phyloP scores from a whole-genome alignment of 305 asterid genomes.

The Fraxinus angustifolia region DNA sequence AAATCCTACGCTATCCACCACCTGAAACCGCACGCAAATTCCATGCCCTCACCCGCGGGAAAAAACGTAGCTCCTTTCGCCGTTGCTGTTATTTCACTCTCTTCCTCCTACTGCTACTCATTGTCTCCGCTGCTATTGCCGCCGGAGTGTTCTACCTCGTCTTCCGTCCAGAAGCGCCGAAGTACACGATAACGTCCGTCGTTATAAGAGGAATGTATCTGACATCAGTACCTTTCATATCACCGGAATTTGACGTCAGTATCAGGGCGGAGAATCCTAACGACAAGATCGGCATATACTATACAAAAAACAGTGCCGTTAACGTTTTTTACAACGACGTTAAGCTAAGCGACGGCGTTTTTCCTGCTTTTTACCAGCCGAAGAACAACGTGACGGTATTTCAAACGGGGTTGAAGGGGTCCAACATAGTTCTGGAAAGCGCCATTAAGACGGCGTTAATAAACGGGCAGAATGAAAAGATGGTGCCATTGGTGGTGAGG shows the following conservation, averaged over 20 bases:
- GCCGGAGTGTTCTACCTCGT: conserved; percentile 53
- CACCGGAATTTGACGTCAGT: conserved; percentile 49
- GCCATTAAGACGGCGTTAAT: conserved; percentile 29
- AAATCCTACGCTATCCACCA: conserved; percentile 36
- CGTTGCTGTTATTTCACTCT: conserved; percentile 46
- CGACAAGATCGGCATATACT: conserved; percentile 44
- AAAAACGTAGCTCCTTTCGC: conserved; percentile 46
- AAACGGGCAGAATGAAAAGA: conserved; percentile 25
- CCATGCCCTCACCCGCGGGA: conserved; percentile 34
- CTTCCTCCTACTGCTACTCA: conserved; percentile 34
- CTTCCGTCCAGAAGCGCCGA: conserved; percentile 49
- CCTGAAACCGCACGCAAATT: conserved; percentile 38
- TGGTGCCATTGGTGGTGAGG: conserved; percentile 40
- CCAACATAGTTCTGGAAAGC: conserved; percentile 30
- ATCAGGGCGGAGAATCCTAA: conserved; percentile 47
- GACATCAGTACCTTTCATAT: conserved; percentile 37
- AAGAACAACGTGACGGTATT: conserved; percentile 45
- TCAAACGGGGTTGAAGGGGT: conserved; percentile 31
- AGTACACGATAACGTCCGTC: conserved; percentile 29
- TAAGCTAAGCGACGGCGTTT: conserved; percentile 32
- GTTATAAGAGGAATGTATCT: conserved; percentile 36
- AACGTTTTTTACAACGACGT: conserved; percentile 28
- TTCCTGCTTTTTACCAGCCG: conserved; percentile 50
- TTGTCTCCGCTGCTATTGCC: conserved; percentile 42
- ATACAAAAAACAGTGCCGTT: conserved; percentile 32